These are phyloP conservation scores for Terana coerulea DNA, from an alignment of 768 basidiomycete genomes.

Conservation along the genomic window DNA sequence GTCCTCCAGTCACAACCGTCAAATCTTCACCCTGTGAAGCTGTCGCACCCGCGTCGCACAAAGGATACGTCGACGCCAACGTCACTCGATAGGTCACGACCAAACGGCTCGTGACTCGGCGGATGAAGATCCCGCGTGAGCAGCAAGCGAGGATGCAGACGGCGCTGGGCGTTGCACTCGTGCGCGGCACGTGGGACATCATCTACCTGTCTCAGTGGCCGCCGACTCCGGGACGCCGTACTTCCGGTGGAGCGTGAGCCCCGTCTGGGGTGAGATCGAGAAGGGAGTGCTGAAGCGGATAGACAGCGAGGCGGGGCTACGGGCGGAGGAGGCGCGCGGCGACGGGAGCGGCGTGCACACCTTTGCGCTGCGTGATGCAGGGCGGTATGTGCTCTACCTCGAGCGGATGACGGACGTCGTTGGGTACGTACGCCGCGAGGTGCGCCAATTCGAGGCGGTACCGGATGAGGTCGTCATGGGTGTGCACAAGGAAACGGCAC, in stretches of 20 bases:
- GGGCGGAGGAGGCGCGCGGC: constrained; percentile 55
- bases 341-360: constrained; percentile 72
- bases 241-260: constrained; percentile 65
- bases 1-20: constrained; percentile 47
- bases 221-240: constrained; percentile 10
- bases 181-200: constrained; percentile 74
- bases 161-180: constrained; percentile 74
- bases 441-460: constrained; percentile 58
- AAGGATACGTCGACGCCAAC: too few species aligned
- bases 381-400: constrained; percentile 70
- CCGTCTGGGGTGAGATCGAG: constrained; percentile 62
- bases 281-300: constrained; percentile 57
- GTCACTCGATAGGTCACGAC: constrained; percentile 46
- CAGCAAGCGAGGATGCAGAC: constrained; percentile 85
- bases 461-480: constrained; percentile 38
- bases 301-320: constrained; percentile 37
- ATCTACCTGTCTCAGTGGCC: constrained; percentile 29
- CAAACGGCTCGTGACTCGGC: constrained; percentile 73
- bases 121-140: constrained; percentile 90
- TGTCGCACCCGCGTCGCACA: constrained; percentile 13
- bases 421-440: constrained; percentile 66
- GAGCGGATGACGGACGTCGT: constrained; percentile 70
- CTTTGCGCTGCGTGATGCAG: constrained; percentile 53
- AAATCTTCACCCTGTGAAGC: too few species aligned
- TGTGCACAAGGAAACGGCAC: constrained; percentile 29